phyloP scores from a whole-genome alignment of 768 basidiomycete genomes.

The Pulveroboletus sp. region DNA sequence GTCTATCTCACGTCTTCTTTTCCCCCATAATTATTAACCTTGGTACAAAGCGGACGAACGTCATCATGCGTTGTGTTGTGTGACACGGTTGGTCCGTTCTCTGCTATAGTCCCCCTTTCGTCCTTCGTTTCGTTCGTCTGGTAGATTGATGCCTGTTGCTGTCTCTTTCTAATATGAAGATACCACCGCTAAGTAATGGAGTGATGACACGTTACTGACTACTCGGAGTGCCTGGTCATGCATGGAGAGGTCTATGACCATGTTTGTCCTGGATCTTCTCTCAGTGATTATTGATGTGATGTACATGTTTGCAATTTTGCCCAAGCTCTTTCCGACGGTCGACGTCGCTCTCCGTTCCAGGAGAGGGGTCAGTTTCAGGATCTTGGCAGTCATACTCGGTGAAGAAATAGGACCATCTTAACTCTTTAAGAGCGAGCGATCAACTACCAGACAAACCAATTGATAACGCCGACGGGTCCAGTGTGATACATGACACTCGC shows the following conservation, averaged over 20 bases:
- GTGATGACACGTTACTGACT: not conserved
- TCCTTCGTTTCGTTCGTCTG: not conserved
- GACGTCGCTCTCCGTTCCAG: too few relatives aligned
- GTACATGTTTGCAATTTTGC: not conserved
- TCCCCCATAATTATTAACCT: constrained; percentile 11
- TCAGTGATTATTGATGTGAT: not conserved
- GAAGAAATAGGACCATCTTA: not conserved
- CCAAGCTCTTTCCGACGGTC: not conserved
- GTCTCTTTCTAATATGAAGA: constrained; percentile 19
- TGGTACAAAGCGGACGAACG: constrained; percentile 19
- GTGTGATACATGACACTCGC: not conserved
- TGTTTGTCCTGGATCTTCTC: not conserved
- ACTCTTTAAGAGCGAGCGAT: too few relatives aligned
- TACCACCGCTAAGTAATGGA: constrained; percentile 3
- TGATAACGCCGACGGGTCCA: not conserved
- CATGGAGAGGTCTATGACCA: too few relatives aligned
- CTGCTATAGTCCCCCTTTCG: not conserved
- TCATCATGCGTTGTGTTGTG: constrained; percentile 13
- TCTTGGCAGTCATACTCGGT: too few relatives aligned
- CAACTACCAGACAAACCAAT: too few relatives aligned
- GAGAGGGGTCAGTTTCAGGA: too few relatives aligned
- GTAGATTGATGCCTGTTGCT: constrained; percentile 6
- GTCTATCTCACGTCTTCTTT: constrained; percentile 18
- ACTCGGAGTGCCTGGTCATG: not conserved
- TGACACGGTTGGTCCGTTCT: constrained; percentile 33